phyloP scores from a whole-genome alignment of 352 stramenopile genomes.

The Thraustochytrium sp. region DNA sequence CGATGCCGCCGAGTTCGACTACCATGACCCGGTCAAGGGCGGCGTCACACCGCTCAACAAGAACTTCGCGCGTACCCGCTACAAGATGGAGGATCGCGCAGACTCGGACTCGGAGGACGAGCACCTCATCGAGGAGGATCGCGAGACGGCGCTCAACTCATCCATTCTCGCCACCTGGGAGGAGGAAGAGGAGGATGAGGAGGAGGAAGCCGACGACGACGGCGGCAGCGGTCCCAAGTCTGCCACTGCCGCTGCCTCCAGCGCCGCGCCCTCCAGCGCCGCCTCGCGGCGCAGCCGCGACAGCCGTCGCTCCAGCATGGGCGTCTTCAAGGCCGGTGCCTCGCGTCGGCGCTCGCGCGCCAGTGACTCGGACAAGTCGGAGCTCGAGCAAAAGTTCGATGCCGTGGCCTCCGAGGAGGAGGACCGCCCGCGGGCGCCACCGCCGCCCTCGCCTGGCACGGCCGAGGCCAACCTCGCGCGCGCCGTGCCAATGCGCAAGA shows the following conservation, averaged over 20 bases:
- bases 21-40: not conserved
- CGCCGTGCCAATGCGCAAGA: not conserved
- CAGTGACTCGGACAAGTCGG: not conserved
- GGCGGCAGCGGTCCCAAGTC: not conserved
- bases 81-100: constrained; percentile 34
- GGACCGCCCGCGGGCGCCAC: too few relatives aligned
- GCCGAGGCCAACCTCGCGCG: not conserved
- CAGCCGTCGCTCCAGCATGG: not conserved
- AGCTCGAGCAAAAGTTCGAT: constrained; percentile 27
- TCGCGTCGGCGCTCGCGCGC: not conserved
- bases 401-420: not conserved
- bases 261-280: not conserved
- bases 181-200: constrained; percentile 10
- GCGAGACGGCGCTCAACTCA: constrained; percentile 24
- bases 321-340: not conserved
- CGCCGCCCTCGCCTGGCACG: not conserved
- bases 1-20: constrained; percentile 24
- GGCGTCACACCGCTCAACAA: constrained; percentile 17
- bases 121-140: constrained; percentile 28
- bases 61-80: constrained; percentile 11
- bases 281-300: not conserved
- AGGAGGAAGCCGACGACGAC: not conserved
- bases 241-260: too few relatives aligned
- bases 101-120: constrained; percentile 19
- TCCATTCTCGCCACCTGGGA: constrained; percentile 37